Base-by-base conservation (phyloP, 176 grass and related monocot genomes). In the Stipa capillata region DNA sequence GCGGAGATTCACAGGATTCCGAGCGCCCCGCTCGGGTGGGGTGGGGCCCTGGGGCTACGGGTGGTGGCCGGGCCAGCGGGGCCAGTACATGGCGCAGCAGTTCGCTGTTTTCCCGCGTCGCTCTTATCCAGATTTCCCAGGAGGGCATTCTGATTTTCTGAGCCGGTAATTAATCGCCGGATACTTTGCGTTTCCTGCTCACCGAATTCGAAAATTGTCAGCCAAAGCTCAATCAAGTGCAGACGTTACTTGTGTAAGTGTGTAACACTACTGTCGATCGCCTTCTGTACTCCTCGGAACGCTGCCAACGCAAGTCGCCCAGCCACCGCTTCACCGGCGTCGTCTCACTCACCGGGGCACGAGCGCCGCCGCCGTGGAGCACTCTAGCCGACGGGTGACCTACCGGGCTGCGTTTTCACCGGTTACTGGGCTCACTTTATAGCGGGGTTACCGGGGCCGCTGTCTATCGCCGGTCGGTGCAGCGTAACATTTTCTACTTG, bases 1-100 rank as follows among this genome's bases (percentile, higher is more conserved):
- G 36, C 65, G 24, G 47, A 88, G 80, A 88, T 88, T 88, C 86
- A 83, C 48, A 79, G 45, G 86, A 79, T 50, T 79, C 73, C 64
- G 32, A 12, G 49, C 45, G 15, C 4, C n/a, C 58, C 15, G 17
- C 20, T 28, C 7, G 2, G 34, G 21, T 18, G 16, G 2, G 34
- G 21, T 18, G 16, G 56, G 55, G 5, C 5, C 40, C 4, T 2
- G 36, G 0, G 24, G 2, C n/a, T 7, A 60, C 73, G 48, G 11
- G 35, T n/a, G 73, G 85, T 53, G 0, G 24, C 59, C 4, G 0
- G 7, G 1, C 0, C n/a, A n/a, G n/a, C n/a, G n/a, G n/a, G n/a
- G n/a, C n/a, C 9, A 67, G 0, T 8, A 69, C 40, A 13, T 17
- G 37, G n/a, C 1, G 17, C 34, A 21, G n/a, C 4, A 1, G 82